These are phyloP conservation scores for Postia placenta DNA, from an alignment of 768 basidiomycete species.

Conservation along the genomic window DNA sequence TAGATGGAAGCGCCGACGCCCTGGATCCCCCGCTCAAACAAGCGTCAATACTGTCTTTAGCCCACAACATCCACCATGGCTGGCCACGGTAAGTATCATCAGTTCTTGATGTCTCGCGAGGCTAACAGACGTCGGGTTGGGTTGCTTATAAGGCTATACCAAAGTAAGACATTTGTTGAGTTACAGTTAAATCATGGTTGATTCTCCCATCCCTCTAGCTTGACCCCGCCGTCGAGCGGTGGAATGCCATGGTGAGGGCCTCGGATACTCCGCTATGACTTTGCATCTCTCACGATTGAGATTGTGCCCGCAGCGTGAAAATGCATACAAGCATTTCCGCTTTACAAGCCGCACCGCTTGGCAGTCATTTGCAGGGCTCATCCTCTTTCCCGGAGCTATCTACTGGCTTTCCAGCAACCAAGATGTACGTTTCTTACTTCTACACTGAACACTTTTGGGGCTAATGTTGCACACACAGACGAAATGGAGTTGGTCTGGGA, in stretches of 20 bases:
- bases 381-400: constrained; percentile 57
- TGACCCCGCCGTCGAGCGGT: constrained; percentile 52
- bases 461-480: constrained; percentile 36
- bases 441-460: neutral
- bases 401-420: constrained; percentile 35
- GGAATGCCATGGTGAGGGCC: constrained; percentile 46
- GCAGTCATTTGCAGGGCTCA: constrained; percentile 53
- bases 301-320: constrained; percentile 56
- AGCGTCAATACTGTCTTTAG: constrained; percentile 16
- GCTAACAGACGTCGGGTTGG: too few relatives aligned
- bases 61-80: constrained; percentile 41
- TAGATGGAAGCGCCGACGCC: neutral
- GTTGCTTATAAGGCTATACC: constrained; percentile 41
- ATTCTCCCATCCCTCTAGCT: constrained; percentile 16
- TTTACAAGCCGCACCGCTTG: constrained; percentile 69
- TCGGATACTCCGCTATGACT: neutral
- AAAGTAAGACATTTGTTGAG: constrained; percentile 35
- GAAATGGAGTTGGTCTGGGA: constrained; percentile 51
- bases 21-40: constrained; percentile 1
- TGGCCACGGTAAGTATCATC: constrained; percentile 49
- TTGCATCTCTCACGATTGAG: neutral
- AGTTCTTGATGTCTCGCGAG: too few relatives aligned
- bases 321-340: constrained; percentile 76
- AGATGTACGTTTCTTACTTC: constrained; percentile 27
- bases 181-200: constrained; percentile 7